Evolutionary conservation across 2,329 filamentous ascomycete genomes (phyloP).

Genomic region (Colletotrichum musae): DNA sequence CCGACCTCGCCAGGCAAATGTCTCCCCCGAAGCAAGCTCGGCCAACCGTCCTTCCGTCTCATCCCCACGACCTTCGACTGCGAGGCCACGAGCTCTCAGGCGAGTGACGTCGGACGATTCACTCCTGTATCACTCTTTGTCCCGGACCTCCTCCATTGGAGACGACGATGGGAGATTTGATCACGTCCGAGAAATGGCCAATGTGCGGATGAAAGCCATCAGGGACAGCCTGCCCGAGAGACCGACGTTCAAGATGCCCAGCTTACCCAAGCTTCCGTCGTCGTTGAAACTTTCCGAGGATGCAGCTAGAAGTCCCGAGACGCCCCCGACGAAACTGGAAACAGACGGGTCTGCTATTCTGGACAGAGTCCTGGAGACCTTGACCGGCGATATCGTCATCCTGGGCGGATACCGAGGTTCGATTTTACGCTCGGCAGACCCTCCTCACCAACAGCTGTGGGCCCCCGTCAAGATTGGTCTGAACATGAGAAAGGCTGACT

Average conservation of each 20-base stretch:
- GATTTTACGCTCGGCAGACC: slow-evolving; percentile 85
- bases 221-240: slow-evolving; percentile 87
- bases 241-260: slow-evolving; percentile 81
- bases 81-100: slow-evolving; percentile 56
- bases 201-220: slow-evolving; percentile 90
- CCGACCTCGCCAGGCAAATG: slow-evolving; percentile 8
- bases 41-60: slow-evolving; percentile 21
- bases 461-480: slow-evolving; percentile 93
- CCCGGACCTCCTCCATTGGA: slow-evolving; percentile 85
- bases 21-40: background rate
- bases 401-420: slow-evolving; percentile 94
- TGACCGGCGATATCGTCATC: slow-evolving; percentile 89
- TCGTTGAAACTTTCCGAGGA: slow-evolving; percentile 46
- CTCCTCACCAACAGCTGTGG: slow-evolving; percentile 91
- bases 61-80: slow-evolving; percentile 25
- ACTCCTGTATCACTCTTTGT: slow-evolving; percentile 81
- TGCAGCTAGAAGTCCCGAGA: slow-evolving; percentile 42
- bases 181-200: slow-evolving; percentile 86
- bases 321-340: slow-evolving; percentile 42
- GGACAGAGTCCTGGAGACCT: slow-evolving; percentile 72
- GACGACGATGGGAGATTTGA: slow-evolving; percentile 83
- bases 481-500: slow-evolving; percentile 90
- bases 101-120: slow-evolving; percentile 84
- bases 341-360: slow-evolving; percentile 51
- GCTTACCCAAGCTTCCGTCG: slow-evolving; percentile 68